Base-by-base conservation (phyloP, 495 filamentous ascomycete genomes). In the Neurospora sp. region DNA sequence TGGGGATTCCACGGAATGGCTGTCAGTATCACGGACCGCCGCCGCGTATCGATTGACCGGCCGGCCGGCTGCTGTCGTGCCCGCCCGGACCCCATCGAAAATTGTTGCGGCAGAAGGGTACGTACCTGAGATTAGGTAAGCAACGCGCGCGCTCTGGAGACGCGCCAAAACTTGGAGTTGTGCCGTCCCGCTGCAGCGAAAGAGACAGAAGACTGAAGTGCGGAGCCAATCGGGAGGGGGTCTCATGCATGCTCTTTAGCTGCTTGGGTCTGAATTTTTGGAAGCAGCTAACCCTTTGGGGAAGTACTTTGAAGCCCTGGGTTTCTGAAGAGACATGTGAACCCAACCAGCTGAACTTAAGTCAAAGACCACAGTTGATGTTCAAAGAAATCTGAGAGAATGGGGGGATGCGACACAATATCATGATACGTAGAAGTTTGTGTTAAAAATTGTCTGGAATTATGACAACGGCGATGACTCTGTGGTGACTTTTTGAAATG, bases 81-180 rank as follows among this genome's bases (percentile, higher is more conserved):
- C 23, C 71, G 41, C 31, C 42, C 5, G 70, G 46, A 42, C 44
- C 42, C 39, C 38, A 49, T 41, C 27, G 74, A 77, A 79, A 80
- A 80, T 77, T 77, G 76, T 75, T 76, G 11, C n/a, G 41, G 8
- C 31, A 31, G 4, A 2, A 31, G 31, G 31, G 31, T 14, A 31
- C 37, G 31, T 38, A 9, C 23, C 54, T 12, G 5, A 4, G 69
- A 49, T 80, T 80, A 80, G 71, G 73, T 80, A 76, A 80, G 42
- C 66, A 78, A 5, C 23, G 16, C 16, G 12, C 7, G 38, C 39
- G 11, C 23, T 39, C 9, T 14, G 49, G 11, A 60, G 20, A 14
- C 23, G 23, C 49, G 49, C 23, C 11, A 60, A 49, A 46, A 12
- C 4, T 40, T 40, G 39, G 39, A 40, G 39, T 11, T 40, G 39